phyloP scores from a whole-genome alignment of 2,329 filamentous ascomycete genomes.

The Colletotrichum ledebouriae region DNA sequence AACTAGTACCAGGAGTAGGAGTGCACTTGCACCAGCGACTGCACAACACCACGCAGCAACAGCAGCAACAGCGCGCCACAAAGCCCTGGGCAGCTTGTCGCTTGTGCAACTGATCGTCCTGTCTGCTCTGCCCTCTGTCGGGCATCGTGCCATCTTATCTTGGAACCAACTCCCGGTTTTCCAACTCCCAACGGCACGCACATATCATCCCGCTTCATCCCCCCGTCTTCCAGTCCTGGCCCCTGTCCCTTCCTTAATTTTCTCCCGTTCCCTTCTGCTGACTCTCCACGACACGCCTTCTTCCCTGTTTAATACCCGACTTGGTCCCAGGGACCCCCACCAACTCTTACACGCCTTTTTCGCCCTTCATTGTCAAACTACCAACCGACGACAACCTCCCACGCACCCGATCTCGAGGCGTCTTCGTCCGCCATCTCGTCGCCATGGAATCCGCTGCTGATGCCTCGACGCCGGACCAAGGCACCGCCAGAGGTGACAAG shows the following conservation, averaged over 20 bases:
- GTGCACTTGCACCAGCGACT: constrained; percentile 1
- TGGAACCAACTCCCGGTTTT: constrained; percentile 36
- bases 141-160: constrained; percentile 33
- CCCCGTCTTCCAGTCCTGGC: neutral
- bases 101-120: constrained; percentile 31
- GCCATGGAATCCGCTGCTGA: constrained; percentile 26
- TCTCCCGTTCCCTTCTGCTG: constrained; percentile 9
- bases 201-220: constrained; percentile 33
- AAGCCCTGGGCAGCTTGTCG: constrained; percentile 24
- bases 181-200: constrained; percentile 9
- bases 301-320: constrained; percentile 39
- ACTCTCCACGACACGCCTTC: constrained; percentile 24
- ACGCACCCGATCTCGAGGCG: constrained; percentile 2
- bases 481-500: constrained; percentile 2
- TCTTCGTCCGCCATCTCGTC: constrained; percentile 9
- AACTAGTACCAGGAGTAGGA: neutral
- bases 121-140: constrained; percentile 9
- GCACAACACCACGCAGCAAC: constrained; percentile 28
- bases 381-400: neutral
- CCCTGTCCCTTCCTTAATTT: constrained; percentile 7
- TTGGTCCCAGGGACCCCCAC: constrained; percentile 35
- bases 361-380: neutral
- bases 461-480: constrained; percentile 15
- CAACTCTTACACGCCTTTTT: neutral
- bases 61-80: constrained; percentile 4